Evolutionary conservation across 306 rosid species (phyloP), one percentile per base, ranked within the genome.

Genomic region (Sindora glabra): DNA sequence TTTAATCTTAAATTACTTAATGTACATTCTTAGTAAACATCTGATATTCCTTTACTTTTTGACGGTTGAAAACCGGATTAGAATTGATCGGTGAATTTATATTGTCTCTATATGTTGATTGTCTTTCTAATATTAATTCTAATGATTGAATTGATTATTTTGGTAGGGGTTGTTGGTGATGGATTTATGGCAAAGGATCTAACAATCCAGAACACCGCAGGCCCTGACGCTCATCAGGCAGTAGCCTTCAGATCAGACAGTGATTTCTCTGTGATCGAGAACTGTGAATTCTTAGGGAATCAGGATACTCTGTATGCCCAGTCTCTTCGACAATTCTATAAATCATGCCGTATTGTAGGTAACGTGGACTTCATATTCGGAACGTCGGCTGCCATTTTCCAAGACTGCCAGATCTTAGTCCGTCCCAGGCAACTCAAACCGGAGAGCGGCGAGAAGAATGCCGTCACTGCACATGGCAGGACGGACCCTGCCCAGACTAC

Each of bases 311-410:
- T 92, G 5, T 92, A 92, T 16, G 99, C 89, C 3, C 96, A 77
- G 26, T 62, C 94, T 3, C 86, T 89, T 0, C 86, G 96, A 7
- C 99, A 92, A 22, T 81, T 86, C 44, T 92, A 92, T 73, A 92
- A 89, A 29, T 78, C 86, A 0, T 89, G 99, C 57, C 68, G 69
- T 13, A 89, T 92, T 2, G 10, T 50, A 4, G 99, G 96, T 59
- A 92, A 89, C 5, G 96, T 92, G 0, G 96, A 92, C 44, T 83
- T 89, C 83, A 89, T 92, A 29, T 92, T 92, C 0, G 99, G 99
- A 11, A 92, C 88, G 62, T 73, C 96, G 0, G 95, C 99, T 2
- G 22, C 96, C 0, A 2, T 92, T 9, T 86, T 92, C 67, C 82
- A 81, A 22, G 90, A 89, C 49, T 83, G 95, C 48, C 21, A n/a